Percentiles rank a stretch among this genome's conserved stretches.
Conservation (phyloP, 805 yeast species). For the Starmerella ratchasimensis region DNA sequence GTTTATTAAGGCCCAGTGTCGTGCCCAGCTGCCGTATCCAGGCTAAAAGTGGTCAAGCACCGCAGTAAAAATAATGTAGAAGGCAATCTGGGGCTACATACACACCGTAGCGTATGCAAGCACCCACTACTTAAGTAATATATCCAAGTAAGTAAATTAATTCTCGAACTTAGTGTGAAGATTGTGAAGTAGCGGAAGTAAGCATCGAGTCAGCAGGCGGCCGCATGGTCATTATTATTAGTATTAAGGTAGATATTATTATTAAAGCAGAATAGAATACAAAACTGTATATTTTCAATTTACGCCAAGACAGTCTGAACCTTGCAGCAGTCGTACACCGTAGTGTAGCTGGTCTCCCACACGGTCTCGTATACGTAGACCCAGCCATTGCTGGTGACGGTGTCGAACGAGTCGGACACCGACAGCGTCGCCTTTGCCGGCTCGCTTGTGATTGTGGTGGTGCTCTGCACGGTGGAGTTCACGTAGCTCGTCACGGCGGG, state of each 20-base stretch:
- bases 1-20: no score
- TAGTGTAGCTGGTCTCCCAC: constrained; percentile 6
- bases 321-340: constrained; percentile 5
- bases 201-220: no score
- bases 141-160: no score
- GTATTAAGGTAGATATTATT: neutral
- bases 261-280: neutral
- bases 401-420: neutral
- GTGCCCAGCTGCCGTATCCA: no score
- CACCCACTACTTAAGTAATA: no score
- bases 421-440: neutral
- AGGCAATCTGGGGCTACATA: no score
- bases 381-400: constrained; percentile 8
- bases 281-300: neutral
- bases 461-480: neutral
- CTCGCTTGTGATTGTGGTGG: neutral
- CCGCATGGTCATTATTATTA: no score
- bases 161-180: no score
- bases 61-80: no score
- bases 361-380: constrained; percentile 7
- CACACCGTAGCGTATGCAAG: no score
- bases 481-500: constrained; percentile 5
- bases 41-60: no score
- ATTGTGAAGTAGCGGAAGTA: no score
- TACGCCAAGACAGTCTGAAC: neutral